Conservation (phyloP, 2,329 filamentous ascomycete species). For the Akanthomyces dipterigenus region DNA sequence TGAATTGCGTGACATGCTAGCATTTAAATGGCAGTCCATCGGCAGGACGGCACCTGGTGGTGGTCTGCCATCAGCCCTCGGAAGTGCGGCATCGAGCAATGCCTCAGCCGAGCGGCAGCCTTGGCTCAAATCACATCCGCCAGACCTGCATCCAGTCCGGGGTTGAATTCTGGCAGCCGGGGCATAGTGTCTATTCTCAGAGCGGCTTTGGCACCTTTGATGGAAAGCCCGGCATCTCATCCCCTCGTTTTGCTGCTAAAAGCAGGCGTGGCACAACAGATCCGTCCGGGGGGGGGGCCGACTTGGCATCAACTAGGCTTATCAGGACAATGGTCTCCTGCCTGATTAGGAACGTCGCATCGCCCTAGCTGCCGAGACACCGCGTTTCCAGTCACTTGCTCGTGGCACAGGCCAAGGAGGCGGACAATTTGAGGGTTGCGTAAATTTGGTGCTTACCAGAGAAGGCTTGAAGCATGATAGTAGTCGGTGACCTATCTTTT, state of each 20-base stretch:
- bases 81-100: not conserved
- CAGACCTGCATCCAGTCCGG: not conserved
- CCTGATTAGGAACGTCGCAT: not conserved
- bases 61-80: not conserved
- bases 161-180: not conserved
- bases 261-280: not conserved
- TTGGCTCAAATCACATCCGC: not conserved
- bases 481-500: not conserved
- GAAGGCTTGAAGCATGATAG: not conserved
- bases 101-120: not conserved
- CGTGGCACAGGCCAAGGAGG: not conserved
- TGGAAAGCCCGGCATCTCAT: not conserved
- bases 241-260: not conserved
- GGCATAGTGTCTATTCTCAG: not conserved
- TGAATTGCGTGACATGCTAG: not conserved
- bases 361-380: not conserved
- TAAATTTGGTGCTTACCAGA: not conserved
- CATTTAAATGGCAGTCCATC: not conserved
- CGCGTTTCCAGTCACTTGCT: not conserved
- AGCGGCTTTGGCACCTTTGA: not conserved
- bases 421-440: not conserved
- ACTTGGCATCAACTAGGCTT: constrained; percentile 1
- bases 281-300: not conserved
- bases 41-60: not conserved
- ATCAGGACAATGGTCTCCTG: not conserved